Percentiles rank a stretch among this genome's conserved stretches.
Evolutionary conservation across 805 yeast genomes (phyloP).

Genomic region (Tetrapisispora iriomotensis): DNA sequence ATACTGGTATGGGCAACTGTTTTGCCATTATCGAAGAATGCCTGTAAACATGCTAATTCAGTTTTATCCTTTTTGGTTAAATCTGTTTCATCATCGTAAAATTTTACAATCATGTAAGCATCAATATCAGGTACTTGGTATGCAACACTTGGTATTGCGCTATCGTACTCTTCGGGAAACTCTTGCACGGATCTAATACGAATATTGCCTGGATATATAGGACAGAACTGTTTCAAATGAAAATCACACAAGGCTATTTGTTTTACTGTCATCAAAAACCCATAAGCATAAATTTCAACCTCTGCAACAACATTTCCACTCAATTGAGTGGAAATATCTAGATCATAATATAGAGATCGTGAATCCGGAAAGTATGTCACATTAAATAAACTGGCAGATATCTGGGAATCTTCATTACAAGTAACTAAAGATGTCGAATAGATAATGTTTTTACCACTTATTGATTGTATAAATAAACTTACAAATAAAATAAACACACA

Average conservation of each 20-base stretch:
- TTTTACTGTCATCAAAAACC: conserved; percentile 56
- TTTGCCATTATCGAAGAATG: conserved; percentile 65
- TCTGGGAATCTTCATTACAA: conserved; percentile 68
- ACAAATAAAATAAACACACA: not conserved
- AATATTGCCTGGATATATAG: conserved; percentile 71
- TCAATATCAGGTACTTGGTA: conserved; percentile 81
- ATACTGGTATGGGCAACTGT: conserved; percentile 73
- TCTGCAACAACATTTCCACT: conserved; percentile 58
- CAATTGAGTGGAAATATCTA: conserved; percentile 61
- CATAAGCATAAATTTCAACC: conserved; percentile 75
- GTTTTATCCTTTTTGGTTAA: conserved; percentile 5
- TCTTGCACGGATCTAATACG: conserved; percentile 65
- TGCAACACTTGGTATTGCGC: conserved; percentile 72
- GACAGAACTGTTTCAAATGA: conserved; percentile 83
- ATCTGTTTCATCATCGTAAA: conserved; percentile 34
- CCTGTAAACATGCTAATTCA: conserved; percentile 63
- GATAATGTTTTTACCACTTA: not conserved
- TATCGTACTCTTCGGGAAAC: conserved; percentile 39
- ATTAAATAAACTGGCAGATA: conserved; percentile 64
- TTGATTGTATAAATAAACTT: not conserved
- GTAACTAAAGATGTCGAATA: conserved; percentile 57
- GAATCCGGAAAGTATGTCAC: conserved; percentile 69
- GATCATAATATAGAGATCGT: conserved; percentile 53
- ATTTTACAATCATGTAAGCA: conserved; percentile 55
- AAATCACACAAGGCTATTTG: conserved; percentile 51